A percentile compares a stretch with the other conserved stretches of the same genome.
phyloP scores from a whole-genome alignment of 2,329 filamentous ascomycete genomes.

The Sarocladiaceae sp. region DNA sequence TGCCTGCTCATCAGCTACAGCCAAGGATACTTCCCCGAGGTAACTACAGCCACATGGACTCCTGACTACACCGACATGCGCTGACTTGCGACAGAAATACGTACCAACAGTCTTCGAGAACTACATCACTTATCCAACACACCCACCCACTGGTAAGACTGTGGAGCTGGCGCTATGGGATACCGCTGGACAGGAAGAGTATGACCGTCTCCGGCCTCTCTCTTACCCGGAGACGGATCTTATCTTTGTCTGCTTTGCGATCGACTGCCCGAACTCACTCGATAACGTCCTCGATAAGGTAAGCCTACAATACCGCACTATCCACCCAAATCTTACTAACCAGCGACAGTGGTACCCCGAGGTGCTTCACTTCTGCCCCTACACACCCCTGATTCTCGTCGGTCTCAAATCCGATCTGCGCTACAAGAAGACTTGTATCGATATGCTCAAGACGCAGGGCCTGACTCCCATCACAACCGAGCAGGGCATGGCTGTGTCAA shows the following conservation, averaged over 20 bases:
- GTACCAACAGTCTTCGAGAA: slow-evolving; percentile 99
- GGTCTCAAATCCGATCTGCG: slow-evolving; percentile 97
- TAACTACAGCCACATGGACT: slow-evolving; percentile 44
- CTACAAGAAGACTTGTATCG: slow-evolving; percentile 92
- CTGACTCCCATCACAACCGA: slow-evolving; percentile 90
- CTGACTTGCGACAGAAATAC: slow-evolving; percentile 71
- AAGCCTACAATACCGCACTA: slow-evolving; percentile 14
- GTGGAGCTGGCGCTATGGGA: slow-evolving; percentile 98
- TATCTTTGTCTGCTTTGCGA: slow-evolving; percentile 97
- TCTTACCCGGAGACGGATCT: slow-evolving; percentile 98
- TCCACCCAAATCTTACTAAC: slow-evolving; percentile 2
- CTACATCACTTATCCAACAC: slow-evolving; percentile 96
- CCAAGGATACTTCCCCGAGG: slow-evolving; percentile 98
- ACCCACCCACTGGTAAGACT: slow-evolving; percentile 83
- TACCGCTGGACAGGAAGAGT: slow-evolving; percentile 97
- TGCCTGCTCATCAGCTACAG: slow-evolving; percentile 98
- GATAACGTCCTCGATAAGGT: slow-evolving; percentile 99
- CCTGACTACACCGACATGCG: too few species aligned
- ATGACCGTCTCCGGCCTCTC: slow-evolving; percentile 89
- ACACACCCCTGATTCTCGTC: slow-evolving; percentile 91
- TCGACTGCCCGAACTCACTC: slow-evolving; percentile 95
- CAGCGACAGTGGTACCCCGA: slow-evolving; percentile 90
- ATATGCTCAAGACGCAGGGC: slow-evolving; percentile 96
- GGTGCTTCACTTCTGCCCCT: slow-evolving; percentile 97
- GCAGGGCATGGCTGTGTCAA: slow-evolving; percentile 81